Evolutionary conservation across 2,329 filamentous ascomycete species (phyloP), one percentile per base, ranked within the genome.

Genomic region (Fusarium humuli): DNA sequence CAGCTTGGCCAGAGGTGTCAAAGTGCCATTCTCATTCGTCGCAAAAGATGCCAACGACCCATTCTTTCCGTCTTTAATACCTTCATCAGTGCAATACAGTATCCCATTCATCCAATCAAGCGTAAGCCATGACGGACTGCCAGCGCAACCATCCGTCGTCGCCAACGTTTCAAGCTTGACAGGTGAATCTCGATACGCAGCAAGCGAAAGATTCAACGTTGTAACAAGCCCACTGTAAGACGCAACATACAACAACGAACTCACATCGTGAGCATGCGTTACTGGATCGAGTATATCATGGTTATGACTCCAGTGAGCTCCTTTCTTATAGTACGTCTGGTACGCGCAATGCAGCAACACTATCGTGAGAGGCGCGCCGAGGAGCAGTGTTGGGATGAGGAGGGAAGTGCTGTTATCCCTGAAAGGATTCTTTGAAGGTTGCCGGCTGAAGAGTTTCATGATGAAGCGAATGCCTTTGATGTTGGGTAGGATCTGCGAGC

Each of bases 21-120:
- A 75, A 3, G 67, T 77, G 4, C 83, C 84, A 61, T 83, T 76
- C 6, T 65, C 44, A 27, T 73, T 78, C 20, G 81, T 79, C 30
- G 71, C 72, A 61, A 84, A 82, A 6, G 81, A 79, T 12, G 77
- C 76, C 61, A 91, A 77, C 3, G 83, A 82, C 53, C 86, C 87
- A 66, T 86, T 55, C 30, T 23, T 83, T n/a, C 79, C 75, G 7
- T 76, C 69, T 23, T 76, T 76, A 46, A 85, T 78, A 23, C 84
- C 86, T 80, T 92, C 90, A 70, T 92, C 85, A 46, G 87, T 72
- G 77, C 89, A 91, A 79, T 87, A 89, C 13, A 92, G 79, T 14
- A 83, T 77, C 23, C 81, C 80, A 65, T 83, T 82, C 47, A 79
- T 73, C 61, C 81, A 77, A 74, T 89, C 85, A 22, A 89, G 81